phyloP scores from a whole-genome alignment of 2,329 filamentous ascomycete genomes.

The Cladosporium sp. region DNA sequence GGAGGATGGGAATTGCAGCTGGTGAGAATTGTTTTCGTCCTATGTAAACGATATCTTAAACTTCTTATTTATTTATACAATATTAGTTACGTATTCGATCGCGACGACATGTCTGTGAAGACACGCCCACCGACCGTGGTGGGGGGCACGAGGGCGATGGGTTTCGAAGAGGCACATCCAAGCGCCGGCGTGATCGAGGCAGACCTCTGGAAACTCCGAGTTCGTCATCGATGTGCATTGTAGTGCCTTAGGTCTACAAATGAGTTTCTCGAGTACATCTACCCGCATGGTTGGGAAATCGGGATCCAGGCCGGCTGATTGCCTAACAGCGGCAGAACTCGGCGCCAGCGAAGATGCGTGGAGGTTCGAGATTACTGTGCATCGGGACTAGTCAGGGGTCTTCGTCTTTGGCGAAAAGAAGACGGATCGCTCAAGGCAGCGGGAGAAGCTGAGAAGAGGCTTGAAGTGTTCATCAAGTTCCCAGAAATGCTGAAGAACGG shows the following conservation, averaged over 20 bases:
- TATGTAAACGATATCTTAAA: too few species aligned
- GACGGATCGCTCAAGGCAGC: conserved; percentile 2
- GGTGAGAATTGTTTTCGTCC: too few species aligned
- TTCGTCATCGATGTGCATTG: conserved; percentile 48
- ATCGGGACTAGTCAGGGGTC: too few species aligned
- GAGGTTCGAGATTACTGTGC: conserved; percentile 15
- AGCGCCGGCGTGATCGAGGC: conserved; percentile 38
- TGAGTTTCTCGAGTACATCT: conserved; percentile 35
- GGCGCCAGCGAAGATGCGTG: conserved; percentile 19
- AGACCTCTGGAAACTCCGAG: conserved; percentile 36
- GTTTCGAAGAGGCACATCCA: conserved; percentile 24
- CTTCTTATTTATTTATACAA: too few species aligned
- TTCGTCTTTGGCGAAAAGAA: too few species aligned
- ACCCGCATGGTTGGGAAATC: conserved; percentile 44
- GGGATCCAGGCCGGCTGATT: conserved; percentile 37
- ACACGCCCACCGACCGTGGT: conserved; percentile 47
- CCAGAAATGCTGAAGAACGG: not conserved
- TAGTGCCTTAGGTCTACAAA: conserved; percentile 37
- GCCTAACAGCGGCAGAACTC: conserved; percentile 14
- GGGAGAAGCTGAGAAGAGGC: not conserved
- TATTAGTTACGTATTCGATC: too few species aligned
- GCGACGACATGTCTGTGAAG: too few species aligned
- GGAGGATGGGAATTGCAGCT: too few species aligned
- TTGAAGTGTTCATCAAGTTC: conserved; percentile 9
- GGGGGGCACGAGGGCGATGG: conserved; percentile 38